Base-by-base conservation (phyloP, 495 filamentous ascomycete species). In the Bacidia gigantensis region DNA sequence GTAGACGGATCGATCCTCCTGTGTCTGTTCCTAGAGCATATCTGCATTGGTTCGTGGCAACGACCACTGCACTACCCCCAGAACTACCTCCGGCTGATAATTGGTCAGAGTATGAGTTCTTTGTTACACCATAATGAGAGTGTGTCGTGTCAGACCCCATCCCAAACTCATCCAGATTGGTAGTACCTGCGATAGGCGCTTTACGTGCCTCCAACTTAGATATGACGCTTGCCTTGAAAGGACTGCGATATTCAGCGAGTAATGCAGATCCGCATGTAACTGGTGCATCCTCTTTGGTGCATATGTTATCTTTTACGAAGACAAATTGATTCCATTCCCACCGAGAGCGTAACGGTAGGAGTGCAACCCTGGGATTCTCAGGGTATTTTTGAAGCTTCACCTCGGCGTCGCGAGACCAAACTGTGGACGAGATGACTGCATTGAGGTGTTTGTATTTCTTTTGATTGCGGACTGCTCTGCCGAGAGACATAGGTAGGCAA, bases 151-250 rank as follows among this genome's bases (percentile, higher is more conserved):
- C 85, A 11, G 88, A 93, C 66, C 92, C 92, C 92, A 98, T 98
- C 20, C 92, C 92, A 67, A 97, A 98, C 63, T 97, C 92, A 71
- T 98, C 92, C 59, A 98, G 73, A 65, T 94, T 95, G 0, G 88
- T 88, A 64, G 95, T 96, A 7, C 83, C 84, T 14, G 78, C 72
- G 2, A 94, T 63, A 18, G 74, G 63, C 3, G 80, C 82, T 38
- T 86, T 87, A 20, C 79, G 72, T 46, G 71, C 60, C 56, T 77
- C 73, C 43, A 95, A 72, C 59, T 72, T 71, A 44, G 74, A 61
- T 25, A 95, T 78, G 29, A 95, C 87, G 2, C 86, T 90, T 7
- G 92, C 89, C 63, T 87, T 77, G 65, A 84, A 92, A 20, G 93
- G 93, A 54, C 80, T 86, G 43, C 59, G 64, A 66, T 84, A 83